These are phyloP conservation scores for Gymnopilus junonius DNA, from an alignment of 768 basidiomycete genomes.

Conservation along the genomic window DNA sequence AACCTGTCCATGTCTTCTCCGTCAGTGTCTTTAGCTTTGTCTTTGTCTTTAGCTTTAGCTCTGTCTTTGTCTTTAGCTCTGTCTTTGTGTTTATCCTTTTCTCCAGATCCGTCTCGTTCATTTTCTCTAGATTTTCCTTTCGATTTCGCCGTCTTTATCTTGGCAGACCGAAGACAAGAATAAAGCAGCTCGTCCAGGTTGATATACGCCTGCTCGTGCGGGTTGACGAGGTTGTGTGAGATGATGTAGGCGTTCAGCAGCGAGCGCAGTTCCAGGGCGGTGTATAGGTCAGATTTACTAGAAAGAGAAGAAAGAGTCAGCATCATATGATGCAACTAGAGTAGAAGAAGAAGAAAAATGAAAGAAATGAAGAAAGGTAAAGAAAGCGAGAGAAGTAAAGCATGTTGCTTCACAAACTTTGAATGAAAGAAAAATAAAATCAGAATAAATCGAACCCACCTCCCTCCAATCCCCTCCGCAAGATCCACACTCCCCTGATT, in stretches of 20 bases:
- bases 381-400: background rate
- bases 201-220: constrained; percentile 68
- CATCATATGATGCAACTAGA: too few relatives aligned
- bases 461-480: constrained; percentile 65
- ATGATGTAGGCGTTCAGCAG: constrained; percentile 67
- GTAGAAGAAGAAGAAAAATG: background rate
- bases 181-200: constrained; percentile 60
- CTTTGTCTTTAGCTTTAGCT: constrained; percentile 36
- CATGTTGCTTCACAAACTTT: too few relatives aligned
- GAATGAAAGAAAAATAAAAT: background rate
- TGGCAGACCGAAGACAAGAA: constrained; percentile 27
- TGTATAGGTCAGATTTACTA: constrained; percentile 61
- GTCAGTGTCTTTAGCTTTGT: constrained; percentile 25
- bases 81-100: too few relatives aligned
- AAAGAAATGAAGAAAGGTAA: background rate
- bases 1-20: constrained; percentile 43
- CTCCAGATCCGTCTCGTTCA: background rate
- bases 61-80: constrained; percentile 40
- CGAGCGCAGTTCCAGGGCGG: constrained; percentile 56
- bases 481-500: constrained; percentile 56
- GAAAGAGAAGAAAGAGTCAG: background rate
- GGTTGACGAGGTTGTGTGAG: constrained; percentile 64
- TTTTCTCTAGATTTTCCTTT: background rate
- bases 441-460: constrained; percentile 46
- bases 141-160: background rate